Evolutionary conservation across 148 eudicot genomes (phyloP), one percentile per base, ranked within the genome.

Genomic region (Suaeda aralocaspica): DNA sequence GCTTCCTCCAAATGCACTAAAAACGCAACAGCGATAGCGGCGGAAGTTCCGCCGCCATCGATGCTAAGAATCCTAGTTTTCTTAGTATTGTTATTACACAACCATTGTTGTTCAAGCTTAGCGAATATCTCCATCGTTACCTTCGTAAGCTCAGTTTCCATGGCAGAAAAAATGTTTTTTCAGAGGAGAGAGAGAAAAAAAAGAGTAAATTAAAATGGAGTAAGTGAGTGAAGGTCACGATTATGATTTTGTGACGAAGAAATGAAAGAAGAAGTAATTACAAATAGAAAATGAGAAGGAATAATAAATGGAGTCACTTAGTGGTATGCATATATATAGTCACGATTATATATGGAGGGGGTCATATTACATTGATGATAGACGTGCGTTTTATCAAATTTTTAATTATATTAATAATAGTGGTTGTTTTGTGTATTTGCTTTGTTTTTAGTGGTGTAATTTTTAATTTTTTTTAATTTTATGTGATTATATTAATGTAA

Each of bases 21-120:
- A 12, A 85, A 79, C 1, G 87, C 72, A 14, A 86, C 89, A 59
- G 97, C 82, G 31, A 89, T 86, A 68, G 42, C 28, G 4, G 78
- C 83, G 68, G 90, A 77, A 29, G 90, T 84, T 39, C 86, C 87
- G 49, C 92, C 91, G 11, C 98, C 98, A 61, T 93, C 98, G 49
- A 93, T 90, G 67, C 83, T 82, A 64, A 93, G 89, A 31, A 90
- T 84, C 6, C 89, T 45, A 0, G 72, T 30, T 19, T 73, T 67
- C 30, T 67, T 70, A 14, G 52, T 72, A 68, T 70, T 87, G 84
- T 59, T 83, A 85, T 67, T 75, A 30, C 69, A 62, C 1, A 80
- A 77, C 79, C 79, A 80, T 72, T 80, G 79, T 14, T 80, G 83
- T 26, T 80, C 83, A 21, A 80, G 79, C 69, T 80, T 80, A 4